Percentiles rank a stretch among this genome's conserved stretches.
Conservation (phyloP, 148 eudicot genomes). For the Rhododendron vialii region DNA sequence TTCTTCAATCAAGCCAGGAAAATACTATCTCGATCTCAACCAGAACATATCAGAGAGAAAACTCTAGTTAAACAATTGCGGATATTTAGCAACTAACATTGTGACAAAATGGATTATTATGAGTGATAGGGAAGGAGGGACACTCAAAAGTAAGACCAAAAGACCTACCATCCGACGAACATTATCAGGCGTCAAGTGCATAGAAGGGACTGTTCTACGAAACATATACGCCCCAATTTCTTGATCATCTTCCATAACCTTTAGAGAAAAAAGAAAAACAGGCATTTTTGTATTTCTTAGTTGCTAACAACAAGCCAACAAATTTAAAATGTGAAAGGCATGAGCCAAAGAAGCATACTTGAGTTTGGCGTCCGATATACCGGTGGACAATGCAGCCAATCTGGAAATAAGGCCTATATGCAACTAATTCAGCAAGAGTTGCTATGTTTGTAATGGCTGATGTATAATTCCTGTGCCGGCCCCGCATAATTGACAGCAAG, state of each 20-base stretch:
- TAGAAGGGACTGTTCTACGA: constrained; percentile 91
- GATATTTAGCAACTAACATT: not conserved
- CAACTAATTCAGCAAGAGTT: constrained; percentile 77
- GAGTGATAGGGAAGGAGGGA: not conserved
- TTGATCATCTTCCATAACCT: constrained; percentile 99
- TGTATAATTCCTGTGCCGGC: constrained; percentile 60
- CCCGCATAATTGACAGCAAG: constrained; percentile 66
- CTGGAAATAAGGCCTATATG: constrained; percentile 84
- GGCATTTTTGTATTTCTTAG: not conserved
- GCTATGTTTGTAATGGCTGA: constrained; percentile 62
- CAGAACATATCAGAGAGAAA: not conserved
- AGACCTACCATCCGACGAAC: constrained; percentile 83
- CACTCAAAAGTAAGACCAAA: constrained; percentile 6
- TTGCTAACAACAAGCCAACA: not conserved
- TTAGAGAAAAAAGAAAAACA: constrained; percentile 18
- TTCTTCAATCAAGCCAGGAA: not conserved
- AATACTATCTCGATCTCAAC: not conserved
- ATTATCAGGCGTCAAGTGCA: constrained; percentile 83
- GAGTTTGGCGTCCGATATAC: constrained; percentile 95
- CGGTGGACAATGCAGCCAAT: constrained; percentile 91
- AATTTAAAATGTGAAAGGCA: not conserved
- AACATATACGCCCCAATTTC: constrained; percentile 99
- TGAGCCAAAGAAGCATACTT: constrained; percentile 39
- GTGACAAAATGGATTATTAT: not conserved
- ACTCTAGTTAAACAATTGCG: not conserved